These are phyloP conservation scores for Salisapilia sapeloensis DNA, from an alignment of 352 stramenopile species.

Conservation along the genomic window DNA sequence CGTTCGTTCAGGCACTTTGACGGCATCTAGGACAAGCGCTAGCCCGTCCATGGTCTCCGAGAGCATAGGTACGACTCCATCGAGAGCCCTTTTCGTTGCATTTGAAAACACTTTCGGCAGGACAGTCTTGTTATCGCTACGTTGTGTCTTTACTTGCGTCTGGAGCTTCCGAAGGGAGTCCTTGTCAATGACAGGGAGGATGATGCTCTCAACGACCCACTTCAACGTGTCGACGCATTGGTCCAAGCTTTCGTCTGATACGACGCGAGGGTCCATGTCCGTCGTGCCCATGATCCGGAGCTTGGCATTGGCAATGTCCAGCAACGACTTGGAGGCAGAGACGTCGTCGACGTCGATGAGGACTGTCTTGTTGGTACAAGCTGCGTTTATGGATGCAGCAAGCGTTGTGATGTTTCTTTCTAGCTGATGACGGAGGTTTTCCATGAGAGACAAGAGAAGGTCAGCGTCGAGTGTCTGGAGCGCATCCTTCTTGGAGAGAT, in stretches of 20 bases:
- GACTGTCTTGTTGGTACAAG: slow-evolving; percentile 12
- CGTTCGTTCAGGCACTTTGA: slow-evolving; percentile 69
- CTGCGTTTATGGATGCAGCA: slow-evolving; percentile 7
- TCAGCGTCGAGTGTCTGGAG: slow-evolving; percentile 34
- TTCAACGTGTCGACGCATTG: slow-evolving; percentile 56
- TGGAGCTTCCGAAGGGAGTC: slow-evolving; percentile 2
- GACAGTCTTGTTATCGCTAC: slow-evolving; percentile 23
- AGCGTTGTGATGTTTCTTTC: slow-evolving; percentile 8
- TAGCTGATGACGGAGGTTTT: slow-evolving; percentile 38
- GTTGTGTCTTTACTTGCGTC: slow-evolving; percentile 12
- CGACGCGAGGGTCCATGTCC: slow-evolving; percentile 42
- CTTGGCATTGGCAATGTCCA: slow-evolving; percentile 59
- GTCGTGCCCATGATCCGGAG: slow-evolving; percentile 53
- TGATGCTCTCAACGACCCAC: slow-evolving; percentile 26
- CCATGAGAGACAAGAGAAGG: slow-evolving; percentile 37
- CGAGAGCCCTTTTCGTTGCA: slow-evolving; percentile 20
- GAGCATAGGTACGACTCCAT: slow-evolving; percentile 33
- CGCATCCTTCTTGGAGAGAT: slow-evolving; percentile 39
- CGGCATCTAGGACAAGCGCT: slow-evolving; percentile 22
- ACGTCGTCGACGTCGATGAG: slow-evolving; percentile 18
- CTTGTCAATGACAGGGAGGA: slow-evolving; percentile 51
- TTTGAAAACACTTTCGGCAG: too few relatives aligned
- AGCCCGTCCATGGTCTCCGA: slow-evolving; percentile 67
- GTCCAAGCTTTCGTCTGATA: slow-evolving; percentile 74
- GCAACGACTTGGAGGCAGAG: slow-evolving; percentile 12